Evolutionary conservation across 1,284 basidiomycete species (phyloP).

Genomic region (Sphagnurus paluster): DNA sequence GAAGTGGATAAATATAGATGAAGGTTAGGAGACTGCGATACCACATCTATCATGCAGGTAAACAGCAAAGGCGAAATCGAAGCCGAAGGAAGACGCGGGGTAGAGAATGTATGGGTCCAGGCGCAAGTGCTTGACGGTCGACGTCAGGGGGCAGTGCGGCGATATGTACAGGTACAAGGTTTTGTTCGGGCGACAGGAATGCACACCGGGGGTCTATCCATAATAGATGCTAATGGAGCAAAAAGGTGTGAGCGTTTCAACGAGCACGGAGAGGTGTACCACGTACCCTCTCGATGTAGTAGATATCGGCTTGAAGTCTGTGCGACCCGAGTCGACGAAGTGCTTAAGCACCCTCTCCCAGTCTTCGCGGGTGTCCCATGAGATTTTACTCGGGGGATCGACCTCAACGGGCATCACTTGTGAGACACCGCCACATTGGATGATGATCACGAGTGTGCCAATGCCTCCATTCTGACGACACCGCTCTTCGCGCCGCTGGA

Average conservation of each 20-base stretch:
- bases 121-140: slow-evolving; percentile 13
- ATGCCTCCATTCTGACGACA: slow-evolving; percentile 72
- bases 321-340: slow-evolving; percentile 70
- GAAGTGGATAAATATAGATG: slow-evolving; percentile 17
- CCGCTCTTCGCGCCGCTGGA: slow-evolving; percentile 73
- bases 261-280: slow-evolving; percentile 4
- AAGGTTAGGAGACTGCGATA: background rate
- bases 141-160: slow-evolving; percentile 8
- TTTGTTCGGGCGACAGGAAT: background rate
- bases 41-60: too few species aligned
- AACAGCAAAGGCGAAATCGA: too few species aligned
- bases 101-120: slow-evolving; percentile 1
- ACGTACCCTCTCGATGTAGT: slow-evolving; percentile 71
- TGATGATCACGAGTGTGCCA: slow-evolving; percentile 67
- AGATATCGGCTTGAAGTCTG: slow-evolving; percentile 77
- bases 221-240: slow-evolving; percentile 22
- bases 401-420: slow-evolving; percentile 85
- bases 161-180: slow-evolving; percentile 10
- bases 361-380: slow-evolving; percentile 72
- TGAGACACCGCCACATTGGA: slow-evolving; percentile 70
- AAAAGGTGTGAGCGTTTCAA: background rate
- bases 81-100: background rate
- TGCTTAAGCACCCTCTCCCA: slow-evolving; percentile 67
- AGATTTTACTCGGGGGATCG: slow-evolving; percentile 68
- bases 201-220: slow-evolving; percentile 18